These are phyloP conservation scores for Kitagawia praeruptora DNA, from an alignment of 129 eudicot genomes.

Conservation along the genomic window DNA sequence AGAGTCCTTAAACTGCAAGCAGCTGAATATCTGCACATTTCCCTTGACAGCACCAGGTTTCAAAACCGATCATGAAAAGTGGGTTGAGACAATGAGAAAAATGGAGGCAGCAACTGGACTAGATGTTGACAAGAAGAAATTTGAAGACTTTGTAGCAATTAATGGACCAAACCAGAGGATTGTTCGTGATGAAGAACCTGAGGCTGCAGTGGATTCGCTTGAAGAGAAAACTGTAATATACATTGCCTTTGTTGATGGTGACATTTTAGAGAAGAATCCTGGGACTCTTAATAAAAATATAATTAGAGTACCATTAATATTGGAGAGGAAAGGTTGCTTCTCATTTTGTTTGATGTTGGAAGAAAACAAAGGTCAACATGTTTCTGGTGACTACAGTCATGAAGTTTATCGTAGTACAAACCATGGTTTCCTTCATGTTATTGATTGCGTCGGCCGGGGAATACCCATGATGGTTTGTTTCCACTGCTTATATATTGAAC, in stretches of 20 bases:
- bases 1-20: not conserved
- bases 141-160: not conserved
- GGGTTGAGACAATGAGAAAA: no score
- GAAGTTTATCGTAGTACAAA: conserved; percentile 40
- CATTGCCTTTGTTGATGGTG: conserved; percentile 47
- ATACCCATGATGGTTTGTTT: conserved; percentile 54
- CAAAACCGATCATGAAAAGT: not conserved
- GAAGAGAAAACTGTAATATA: conserved; percentile 29
- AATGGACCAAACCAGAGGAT: not conserved
- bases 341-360: conserved; percentile 58
- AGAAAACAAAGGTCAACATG: conserved; percentile 30
- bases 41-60: not conserved
- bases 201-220: conserved; percentile 9
- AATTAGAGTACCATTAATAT: conserved; percentile 67
- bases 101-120: no score
- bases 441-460: conserved; percentile 40
- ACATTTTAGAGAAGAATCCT: conserved; percentile 28
- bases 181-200: conserved; percentile 19
- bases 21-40: no score
- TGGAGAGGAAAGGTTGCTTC: conserved; percentile 45
- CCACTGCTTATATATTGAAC: not conserved
- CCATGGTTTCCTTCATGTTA: conserved; percentile 52
- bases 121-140: no score
- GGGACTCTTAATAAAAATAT: conserved; percentile 32
- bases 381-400: conserved; percentile 22